Evolutionary conservation across 129 eudicot genomes (phyloP).

Genomic region (Erigeron canadensis): DNA sequence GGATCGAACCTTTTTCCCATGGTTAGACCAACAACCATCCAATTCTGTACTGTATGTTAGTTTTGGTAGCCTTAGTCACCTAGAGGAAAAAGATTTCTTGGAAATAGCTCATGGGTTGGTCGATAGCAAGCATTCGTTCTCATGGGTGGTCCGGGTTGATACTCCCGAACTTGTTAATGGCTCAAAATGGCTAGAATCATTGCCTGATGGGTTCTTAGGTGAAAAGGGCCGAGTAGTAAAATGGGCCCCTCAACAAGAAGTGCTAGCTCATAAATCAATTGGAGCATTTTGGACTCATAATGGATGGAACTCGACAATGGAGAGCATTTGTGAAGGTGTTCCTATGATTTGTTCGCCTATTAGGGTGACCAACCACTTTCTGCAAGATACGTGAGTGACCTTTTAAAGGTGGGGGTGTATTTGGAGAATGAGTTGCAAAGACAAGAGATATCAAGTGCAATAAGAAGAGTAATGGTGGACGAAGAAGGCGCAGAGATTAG

Average conservation of each 20-base stretch:
- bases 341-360: constrained; percentile 50
- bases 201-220: constrained; percentile 31
- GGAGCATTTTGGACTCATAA: constrained; percentile 52
- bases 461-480: constrained; percentile 40
- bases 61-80: constrained; percentile 45
- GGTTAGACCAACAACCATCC: constrained; percentile 46
- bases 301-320: constrained; percentile 68
- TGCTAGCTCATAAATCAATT: constrained; percentile 42
- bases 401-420: constrained; percentile 37
- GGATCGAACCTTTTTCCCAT: constrained; percentile 35
- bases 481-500: constrained; percentile 41
- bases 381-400: constrained; percentile 37
- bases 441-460: constrained; percentile 25
- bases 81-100: constrained; percentile 24
- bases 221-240: constrained; percentile 44
- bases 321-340: constrained; percentile 51
- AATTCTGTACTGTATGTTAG: constrained; percentile 51
- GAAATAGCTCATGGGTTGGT: constrained; percentile 53
- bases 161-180: constrained; percentile 35
- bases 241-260: constrained; percentile 62
- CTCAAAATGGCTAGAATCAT: constrained; percentile 25
- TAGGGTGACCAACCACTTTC: constrained; percentile 43
- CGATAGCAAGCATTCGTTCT: constrained; percentile 37
- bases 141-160: constrained; percentile 50
- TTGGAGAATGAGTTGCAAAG: constrained; percentile 35